Base-by-base conservation (phyloP, 495 filamentous ascomycete genomes). In the Terfezia boudieri region DNA sequence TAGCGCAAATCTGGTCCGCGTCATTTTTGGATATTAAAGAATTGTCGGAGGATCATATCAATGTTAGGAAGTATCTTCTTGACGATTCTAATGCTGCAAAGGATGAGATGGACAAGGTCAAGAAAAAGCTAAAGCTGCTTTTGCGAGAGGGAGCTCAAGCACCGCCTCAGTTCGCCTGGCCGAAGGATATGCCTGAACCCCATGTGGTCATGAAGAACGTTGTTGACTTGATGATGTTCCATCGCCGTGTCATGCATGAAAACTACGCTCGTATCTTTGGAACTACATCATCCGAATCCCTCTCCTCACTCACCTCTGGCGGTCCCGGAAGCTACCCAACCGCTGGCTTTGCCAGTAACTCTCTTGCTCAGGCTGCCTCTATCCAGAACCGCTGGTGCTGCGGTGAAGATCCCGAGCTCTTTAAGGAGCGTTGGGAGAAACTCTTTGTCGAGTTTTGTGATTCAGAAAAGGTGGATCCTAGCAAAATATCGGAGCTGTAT, bases 21-120 rank as follows among this genome's bases (percentile, higher is more conserved):
- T 82, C 84, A 41, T 98, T 98, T 66, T 74, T 94, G 52, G 80
- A 86, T 54, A 76, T 84, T 66, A 88, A 92, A 66, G 82, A 94
- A 48, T 68, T 94, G 14, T 78, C 84, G 0, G 76, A 83, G 46
- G 82, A 90, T 54, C 83, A 80, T 54, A 88, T 95, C 58, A 80
- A 79, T 51, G 76, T 96, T 55, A 78, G 90, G 48, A 98, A 98
- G 66, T 87, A 96, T 66, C 73, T 98, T 2, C 73, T 98, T 8
- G 90, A 98, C 66, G 90, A 98, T 64, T 94, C 86, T 1, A 98
- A 98, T 68, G 90, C 90, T n/a, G 90, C 90, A 53, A 98, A 98
- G 67, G 92, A 96, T 68, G 88, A 92, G 60, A 98, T 95, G 88
- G 90, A 98, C 68, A 14, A 65, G 62, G 90, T 98, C 50, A 98